A percentile compares a stretch with the other conserved stretches of the same genome.
phyloP scores from a whole-genome alignment of 2,329 filamentous ascomycete species.

The Colletotrichum chlorophyti region DNA sequence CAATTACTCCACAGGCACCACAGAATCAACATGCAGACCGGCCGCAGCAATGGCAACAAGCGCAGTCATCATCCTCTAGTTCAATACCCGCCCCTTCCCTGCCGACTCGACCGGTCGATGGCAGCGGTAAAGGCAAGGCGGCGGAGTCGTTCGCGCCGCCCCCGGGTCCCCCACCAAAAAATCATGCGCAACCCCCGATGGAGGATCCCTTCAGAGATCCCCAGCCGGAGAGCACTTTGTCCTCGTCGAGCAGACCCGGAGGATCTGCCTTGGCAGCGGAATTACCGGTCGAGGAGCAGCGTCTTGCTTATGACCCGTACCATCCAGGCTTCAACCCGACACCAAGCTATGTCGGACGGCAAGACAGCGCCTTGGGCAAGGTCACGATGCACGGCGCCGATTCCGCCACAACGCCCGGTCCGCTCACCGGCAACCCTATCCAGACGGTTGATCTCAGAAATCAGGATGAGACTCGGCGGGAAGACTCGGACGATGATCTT shows the following conservation, averaged over 20 bases:
- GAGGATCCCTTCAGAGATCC: constrained; percentile 37
- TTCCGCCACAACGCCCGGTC: constrained; percentile 6
- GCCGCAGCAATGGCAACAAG: constrained; percentile 30
- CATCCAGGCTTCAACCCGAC: constrained; percentile 43
- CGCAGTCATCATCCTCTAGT: constrained; percentile 29
- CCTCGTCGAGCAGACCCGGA: constrained; percentile 28
- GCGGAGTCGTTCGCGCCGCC: constrained; percentile 30
- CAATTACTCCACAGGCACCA: constrained; percentile 27
- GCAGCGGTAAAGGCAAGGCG: constrained; percentile 36
- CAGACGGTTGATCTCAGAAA: constrained; percentile 25
- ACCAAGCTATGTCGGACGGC: constrained; percentile 43
- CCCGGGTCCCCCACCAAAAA: constrained; percentile 23
- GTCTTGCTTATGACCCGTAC: constrained; percentile 44
- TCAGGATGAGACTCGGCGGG: constrained; percentile 18
- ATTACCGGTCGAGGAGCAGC: constrained; percentile 41
- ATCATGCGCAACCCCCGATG: constrained; percentile 41
- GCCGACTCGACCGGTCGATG: constrained; percentile 14
- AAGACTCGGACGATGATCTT: constrained; percentile 44
- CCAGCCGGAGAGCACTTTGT: constrained; percentile 16
- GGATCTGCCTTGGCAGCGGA: constrained; percentile 27
- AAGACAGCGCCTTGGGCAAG: constrained; percentile 49
- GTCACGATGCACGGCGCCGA: constrained; percentile 49
- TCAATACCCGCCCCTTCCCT: constrained; percentile 20
- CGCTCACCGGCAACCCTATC: constrained; percentile 25
- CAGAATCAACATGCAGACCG: constrained; percentile 31